Evolutionary conservation across 441 rosid genomes (phyloP).

Genomic region (Populus hybrid): DNA sequence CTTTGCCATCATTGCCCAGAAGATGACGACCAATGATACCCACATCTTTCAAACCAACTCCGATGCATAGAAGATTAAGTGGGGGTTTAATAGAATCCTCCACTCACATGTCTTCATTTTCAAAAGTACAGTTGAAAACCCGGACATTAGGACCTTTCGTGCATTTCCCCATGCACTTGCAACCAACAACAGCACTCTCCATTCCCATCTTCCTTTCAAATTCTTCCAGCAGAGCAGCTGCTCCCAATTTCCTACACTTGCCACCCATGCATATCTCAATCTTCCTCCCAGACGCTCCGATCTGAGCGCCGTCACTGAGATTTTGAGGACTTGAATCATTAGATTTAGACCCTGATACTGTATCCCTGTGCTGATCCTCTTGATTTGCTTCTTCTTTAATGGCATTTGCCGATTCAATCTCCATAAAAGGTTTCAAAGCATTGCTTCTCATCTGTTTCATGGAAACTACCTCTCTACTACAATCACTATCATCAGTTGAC

Average conservation of each 20-base stretch:
- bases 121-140: conserved; percentile 13
- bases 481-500: conserved; percentile 23
- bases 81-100: too few relatives aligned
- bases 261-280: conserved; percentile 33
- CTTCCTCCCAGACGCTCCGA: background rate
- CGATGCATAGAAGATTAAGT: too few relatives aligned
- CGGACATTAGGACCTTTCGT: conserved; percentile 70
- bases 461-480: conserved; percentile 4
- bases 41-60: too few relatives aligned
- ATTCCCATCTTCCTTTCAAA: conserved; percentile 45
- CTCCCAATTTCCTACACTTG: conserved; percentile 41
- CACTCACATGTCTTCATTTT: too few relatives aligned
- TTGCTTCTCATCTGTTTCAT: conserved; percentile 6
- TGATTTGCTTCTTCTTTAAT: background rate
- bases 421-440: background rate
- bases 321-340: background rate
- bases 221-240: conserved; percentile 47
- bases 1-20: too few relatives aligned
- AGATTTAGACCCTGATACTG: background rate
- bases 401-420: background rate
- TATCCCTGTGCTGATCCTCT: background rate
- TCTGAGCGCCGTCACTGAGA: background rate
- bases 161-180: conserved; percentile 89
- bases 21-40: too few relatives aligned
- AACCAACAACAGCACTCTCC: conserved; percentile 52